A percentile compares a stretch with the other conserved stretches of the same genome.
phyloP scores from a whole-genome alignment of 139 green algal species.

The Tetraselmis striata region DNA sequence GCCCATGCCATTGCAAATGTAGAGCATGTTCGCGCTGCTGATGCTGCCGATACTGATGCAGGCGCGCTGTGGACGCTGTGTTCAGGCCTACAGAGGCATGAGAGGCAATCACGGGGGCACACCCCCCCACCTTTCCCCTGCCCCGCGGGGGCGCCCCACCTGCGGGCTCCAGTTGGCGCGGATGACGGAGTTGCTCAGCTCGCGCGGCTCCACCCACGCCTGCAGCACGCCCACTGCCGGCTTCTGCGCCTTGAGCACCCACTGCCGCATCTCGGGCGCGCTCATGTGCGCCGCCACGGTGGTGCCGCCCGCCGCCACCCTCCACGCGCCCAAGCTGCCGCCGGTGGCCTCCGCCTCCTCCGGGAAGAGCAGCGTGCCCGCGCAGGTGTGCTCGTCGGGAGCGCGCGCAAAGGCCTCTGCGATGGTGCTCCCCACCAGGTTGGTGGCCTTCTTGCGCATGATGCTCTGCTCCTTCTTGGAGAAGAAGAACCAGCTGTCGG shows the following conservation, averaged over 20 bases:
- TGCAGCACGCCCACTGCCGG: not conserved
- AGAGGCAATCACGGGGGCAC: too few relatives aligned
- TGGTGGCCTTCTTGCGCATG: not conserved
- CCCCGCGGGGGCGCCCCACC: too few relatives aligned
- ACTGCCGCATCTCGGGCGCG: not conserved
- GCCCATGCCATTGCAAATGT: too few relatives aligned
- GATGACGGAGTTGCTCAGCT: not conserved
- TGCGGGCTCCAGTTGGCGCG: not conserved
- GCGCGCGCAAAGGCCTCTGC: not conserved
- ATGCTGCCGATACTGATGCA: too few relatives aligned
- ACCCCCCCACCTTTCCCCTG: too few relatives aligned
- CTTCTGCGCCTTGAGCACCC: not conserved
- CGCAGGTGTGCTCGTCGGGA: not conserved
- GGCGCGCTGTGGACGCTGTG: too few relatives aligned
- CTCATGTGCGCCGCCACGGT: not conserved
- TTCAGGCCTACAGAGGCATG: too few relatives aligned
- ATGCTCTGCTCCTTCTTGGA: not conserved
- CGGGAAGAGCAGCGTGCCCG: not conserved
- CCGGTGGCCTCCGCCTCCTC: not conserved
- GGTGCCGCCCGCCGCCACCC: not conserved
- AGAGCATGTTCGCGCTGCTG: too few relatives aligned
- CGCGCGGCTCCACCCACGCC: not conserved
- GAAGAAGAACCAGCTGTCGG: not conserved
- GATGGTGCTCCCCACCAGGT: not conserved
- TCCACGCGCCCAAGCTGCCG: not conserved